These are phyloP conservation scores for Coemansia guatemalensis DNA, from an alignment of 192 early-diverging fungal genomes.

Conservation along the genomic window DNA sequence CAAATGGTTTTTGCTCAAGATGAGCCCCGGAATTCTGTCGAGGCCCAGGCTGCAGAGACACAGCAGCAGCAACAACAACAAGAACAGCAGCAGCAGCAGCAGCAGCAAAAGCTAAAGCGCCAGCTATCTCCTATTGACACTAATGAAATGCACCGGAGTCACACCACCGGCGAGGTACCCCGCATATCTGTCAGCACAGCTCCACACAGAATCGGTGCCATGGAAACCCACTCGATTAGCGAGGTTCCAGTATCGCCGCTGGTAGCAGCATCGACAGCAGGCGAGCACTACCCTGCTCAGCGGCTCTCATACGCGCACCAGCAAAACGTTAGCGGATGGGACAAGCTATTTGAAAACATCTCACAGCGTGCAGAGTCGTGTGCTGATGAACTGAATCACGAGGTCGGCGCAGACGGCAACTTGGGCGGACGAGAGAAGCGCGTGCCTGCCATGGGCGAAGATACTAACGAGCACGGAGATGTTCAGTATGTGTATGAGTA, in stretches of 20 bases:
- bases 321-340: conserved; percentile 50
- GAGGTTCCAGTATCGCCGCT: conserved; percentile 28
- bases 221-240: no score
- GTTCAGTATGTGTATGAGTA: conserved; percentile 57
- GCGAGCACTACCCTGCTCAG: conserved; percentile 29
- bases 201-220: no score
- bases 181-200: no score
- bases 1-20: no score
- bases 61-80: background rate
- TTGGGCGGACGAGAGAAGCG: conserved; percentile 6
- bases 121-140: background rate
- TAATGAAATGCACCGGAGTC: background rate
- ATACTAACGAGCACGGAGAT: conserved; percentile 42
- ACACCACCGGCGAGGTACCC: background rate
- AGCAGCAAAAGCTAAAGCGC: background rate
- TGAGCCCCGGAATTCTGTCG: no score
- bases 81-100: background rate
- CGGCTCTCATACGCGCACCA: conserved; percentile 49
- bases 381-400: conserved; percentile 20
- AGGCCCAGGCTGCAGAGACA: background rate
- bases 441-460: conserved; percentile 45
- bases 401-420: background rate
- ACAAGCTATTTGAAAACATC: conserved; percentile 41
- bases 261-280: conserved; percentile 24
- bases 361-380: conserved; percentile 33